Percentiles rank a stretch among this genome's conserved stretches.
Evolutionary conservation across 129 eudicot genomes (phyloP).

Genomic region (Rutidosis leptorrhynchoides): DNA sequence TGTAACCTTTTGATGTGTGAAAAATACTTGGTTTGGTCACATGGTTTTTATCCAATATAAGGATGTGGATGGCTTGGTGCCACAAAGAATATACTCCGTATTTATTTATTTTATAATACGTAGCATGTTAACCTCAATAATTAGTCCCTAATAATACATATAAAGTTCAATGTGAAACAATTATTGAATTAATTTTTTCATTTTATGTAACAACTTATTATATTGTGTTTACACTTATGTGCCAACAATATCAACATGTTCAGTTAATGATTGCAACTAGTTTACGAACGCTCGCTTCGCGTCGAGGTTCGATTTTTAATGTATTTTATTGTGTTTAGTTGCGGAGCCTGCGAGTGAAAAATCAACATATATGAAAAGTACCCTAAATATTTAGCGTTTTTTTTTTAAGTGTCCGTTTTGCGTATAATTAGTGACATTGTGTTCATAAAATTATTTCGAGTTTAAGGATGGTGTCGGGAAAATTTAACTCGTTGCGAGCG

Average conservation of each 20-base stretch:
- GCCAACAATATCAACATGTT: neutral
- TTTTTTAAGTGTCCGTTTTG: too few relatives aligned
- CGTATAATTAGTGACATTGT: too few relatives aligned
- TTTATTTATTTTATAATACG: neutral
- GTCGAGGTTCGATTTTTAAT: too few relatives aligned
- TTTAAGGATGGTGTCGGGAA: too few relatives aligned
- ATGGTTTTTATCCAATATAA: slow-evolving; percentile 19
- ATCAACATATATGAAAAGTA: too few relatives aligned
- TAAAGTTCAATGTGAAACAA: neutral
- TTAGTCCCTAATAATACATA: slow-evolving; percentile 15
- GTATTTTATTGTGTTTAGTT: too few relatives aligned
- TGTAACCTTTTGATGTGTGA: slow-evolving; percentile 2
- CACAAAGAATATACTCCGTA: slow-evolving; percentile 19
- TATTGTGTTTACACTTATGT: neutral
- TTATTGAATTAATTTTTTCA: neutral
- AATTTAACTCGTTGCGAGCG: too few relatives aligned
- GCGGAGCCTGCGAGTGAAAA: too few relatives aligned
- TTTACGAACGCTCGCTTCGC: too few relatives aligned
- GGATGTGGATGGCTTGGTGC: slow-evolving; percentile 25
- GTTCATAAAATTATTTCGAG: too few relatives aligned
- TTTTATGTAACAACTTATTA: neutral
- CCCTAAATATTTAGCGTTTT: too few relatives aligned
- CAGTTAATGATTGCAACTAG: neutral
- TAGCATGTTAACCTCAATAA: slow-evolving; percentile 15
- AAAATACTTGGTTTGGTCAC: slow-evolving; percentile 13